phyloP scores from a whole-genome alignment of 164 flowering plant genomes.

The Vitis riparia region DNA sequence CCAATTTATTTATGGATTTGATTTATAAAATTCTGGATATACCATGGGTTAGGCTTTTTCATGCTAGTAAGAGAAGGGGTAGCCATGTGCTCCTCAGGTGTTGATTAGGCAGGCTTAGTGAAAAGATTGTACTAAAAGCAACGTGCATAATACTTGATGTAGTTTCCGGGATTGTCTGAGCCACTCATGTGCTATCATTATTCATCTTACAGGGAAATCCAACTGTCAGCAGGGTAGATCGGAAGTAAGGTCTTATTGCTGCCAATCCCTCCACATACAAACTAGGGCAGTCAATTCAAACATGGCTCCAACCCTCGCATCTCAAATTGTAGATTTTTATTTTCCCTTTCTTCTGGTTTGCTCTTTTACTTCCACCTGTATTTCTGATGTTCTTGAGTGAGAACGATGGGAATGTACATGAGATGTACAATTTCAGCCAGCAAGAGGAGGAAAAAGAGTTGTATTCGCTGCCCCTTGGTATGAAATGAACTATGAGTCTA shows the following conservation, averaged over 20 bases:
- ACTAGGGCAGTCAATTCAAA: background rate
- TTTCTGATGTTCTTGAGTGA: background rate
- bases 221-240: constrained; percentile 5
- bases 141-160: background rate
- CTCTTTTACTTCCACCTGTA: constrained; percentile 6
- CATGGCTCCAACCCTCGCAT: constrained; percentile 17
- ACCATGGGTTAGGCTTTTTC: no score
- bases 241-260: constrained; percentile 1
- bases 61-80: no score
- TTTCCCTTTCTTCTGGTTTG: background rate
- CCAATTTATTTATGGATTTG: background rate
- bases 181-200: background rate
- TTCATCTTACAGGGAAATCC: constrained; percentile 18
- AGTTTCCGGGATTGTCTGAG: constrained; percentile 11
- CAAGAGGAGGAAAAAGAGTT: background rate
- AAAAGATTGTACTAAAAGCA: no score
- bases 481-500: constrained; percentile 1
- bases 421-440: constrained; percentile 20
- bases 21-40: background rate
- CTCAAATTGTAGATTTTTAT: constrained; percentile 17
- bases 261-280: background rate
- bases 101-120: background rate
- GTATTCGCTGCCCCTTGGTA: background rate
- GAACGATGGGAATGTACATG: background rate
- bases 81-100: no score